Base-by-base conservation (phyloP, 1,284 basidiomycete species). In the Ustilago curta region DNA sequence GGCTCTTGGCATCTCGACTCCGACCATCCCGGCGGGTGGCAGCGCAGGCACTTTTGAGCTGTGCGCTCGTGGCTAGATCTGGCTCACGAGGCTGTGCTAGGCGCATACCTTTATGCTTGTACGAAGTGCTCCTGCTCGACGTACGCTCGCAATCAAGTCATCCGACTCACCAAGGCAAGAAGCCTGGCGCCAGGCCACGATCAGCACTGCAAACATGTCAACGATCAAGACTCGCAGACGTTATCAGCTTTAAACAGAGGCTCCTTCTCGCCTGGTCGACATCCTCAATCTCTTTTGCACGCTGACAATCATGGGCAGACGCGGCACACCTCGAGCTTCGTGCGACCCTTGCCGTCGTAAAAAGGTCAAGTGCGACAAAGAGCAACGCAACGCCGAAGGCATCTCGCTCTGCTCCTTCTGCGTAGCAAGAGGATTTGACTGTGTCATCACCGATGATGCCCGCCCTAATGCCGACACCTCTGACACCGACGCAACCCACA, bases 261-360 rank as follows among this genome's bases (percentile, higher is more conserved):
- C 16, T 19, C 18, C 18, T 27, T 0, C 23, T 16, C 16, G 23
- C 44, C 21, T 25, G 7, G 12, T 7, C 23, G 23, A 25, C 19
- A 11, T n/a, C 19, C 8, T 2, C 31, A 8, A 3, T 25, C 11
- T 7, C 8, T 25, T 16, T 8, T 40, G n/a, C n/a, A n/a, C n/a
- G n/a, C n/a, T n/a, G n/a, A n/a, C 47, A 50, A 47, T 18, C 48
- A 75, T 75, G 72, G 72, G 72, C 18, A 75, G 71, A 51, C 57
- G 72, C 3, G 72, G 72, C n/a, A 67, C 60, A 23, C 72, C 72
- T 3, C 37, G 68, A 31, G 68, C 66, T n/a, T 75, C 72, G n/a
- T 75, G 72, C 64, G 72, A 75, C 44, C 72, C 72, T 21, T 75
- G 72, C 32, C 66, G 68, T 55, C 72, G 59, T 57, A 75, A 75